These are phyloP conservation scores for Pseudomicrostroma phylloplanum DNA, from an alignment of 1,284 basidiomycete species.

Conservation along the genomic window DNA sequence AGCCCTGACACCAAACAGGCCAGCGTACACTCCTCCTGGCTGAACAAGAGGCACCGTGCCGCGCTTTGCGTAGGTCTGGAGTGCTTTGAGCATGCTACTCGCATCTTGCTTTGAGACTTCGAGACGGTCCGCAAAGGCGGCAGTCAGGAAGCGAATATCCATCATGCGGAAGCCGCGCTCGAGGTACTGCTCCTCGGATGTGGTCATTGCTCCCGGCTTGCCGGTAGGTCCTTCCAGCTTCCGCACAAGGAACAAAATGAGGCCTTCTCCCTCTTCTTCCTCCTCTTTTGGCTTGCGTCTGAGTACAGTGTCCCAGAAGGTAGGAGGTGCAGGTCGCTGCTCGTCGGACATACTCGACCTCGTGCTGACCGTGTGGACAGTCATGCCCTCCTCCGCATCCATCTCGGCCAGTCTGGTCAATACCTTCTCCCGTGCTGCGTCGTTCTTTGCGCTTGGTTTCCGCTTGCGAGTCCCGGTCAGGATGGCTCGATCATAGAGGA, in stretches of 20 bases:
- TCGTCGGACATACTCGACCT: not conserved
- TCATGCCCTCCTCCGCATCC: slow-evolving; percentile 31
- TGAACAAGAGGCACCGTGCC: slow-evolving; percentile 56
- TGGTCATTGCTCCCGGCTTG: slow-evolving; percentile 1
- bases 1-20: slow-evolving; percentile 55
- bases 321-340: not conserved
- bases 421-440: not conserved
- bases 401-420: not conserved
- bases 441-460: slow-evolving; percentile 5
- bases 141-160: slow-evolving; percentile 55
- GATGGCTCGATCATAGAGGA: slow-evolving; percentile 57
- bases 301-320: not conserved
- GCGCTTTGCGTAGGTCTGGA: slow-evolving; percentile 56
- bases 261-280: slow-evolving; percentile 51
- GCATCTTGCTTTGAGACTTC: slow-evolving; percentile 54
- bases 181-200: slow-evolving; percentile 53
- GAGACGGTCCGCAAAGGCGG: slow-evolving; percentile 54
- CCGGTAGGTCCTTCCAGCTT: slow-evolving; percentile 46
- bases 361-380: slow-evolving; percentile 14
- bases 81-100: slow-evolving; percentile 54
- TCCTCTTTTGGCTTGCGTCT: slow-evolving; percentile 16
- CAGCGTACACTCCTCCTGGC: slow-evolving; percentile 55
- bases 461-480: slow-evolving; percentile 52
- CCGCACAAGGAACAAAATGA: slow-evolving; percentile 56
- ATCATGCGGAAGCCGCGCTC: slow-evolving; percentile 55